Conservation (phyloP, 2,329 filamentous ascomycete genomes). For the Botryotinia convoluta region DNA sequence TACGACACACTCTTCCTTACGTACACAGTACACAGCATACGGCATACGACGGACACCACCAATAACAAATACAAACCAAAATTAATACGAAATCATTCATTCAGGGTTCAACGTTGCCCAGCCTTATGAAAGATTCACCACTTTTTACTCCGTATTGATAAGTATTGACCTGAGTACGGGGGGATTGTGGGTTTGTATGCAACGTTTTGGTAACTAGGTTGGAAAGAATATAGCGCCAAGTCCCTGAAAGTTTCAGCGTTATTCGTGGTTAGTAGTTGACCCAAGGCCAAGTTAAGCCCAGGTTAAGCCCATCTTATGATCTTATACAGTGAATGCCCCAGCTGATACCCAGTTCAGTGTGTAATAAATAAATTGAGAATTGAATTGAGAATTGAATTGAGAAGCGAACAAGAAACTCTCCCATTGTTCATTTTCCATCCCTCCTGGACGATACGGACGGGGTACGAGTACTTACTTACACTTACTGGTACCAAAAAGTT, state of each 20-base stretch:
- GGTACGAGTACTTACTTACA: no score
- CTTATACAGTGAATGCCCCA: background rate
- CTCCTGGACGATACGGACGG: no score
- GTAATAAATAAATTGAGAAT: no score
- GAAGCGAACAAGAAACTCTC: no score
- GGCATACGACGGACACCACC: background rate
- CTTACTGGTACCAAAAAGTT: background rate
- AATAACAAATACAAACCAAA: background rate
- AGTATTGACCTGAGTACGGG: background rate
- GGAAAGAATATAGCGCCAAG: background rate
- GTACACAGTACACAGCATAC: no score
- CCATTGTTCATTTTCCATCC: no score
- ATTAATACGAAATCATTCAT: background rate
- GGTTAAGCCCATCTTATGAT: background rate
- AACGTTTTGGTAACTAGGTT: background rate
- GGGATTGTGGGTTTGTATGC: background rate
- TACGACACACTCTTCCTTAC: no score
- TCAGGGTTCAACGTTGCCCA: slow-evolving; percentile 1
- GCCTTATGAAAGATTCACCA: background rate
- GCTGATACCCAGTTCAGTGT: background rate
- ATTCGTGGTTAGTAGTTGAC: background rate
- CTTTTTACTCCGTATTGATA: background rate
- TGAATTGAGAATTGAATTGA: no score
- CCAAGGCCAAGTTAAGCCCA: background rate
- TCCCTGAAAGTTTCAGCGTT: background rate